Conservation (phyloP, 2,329 filamentous ascomycete species). For the Penicillium sp. region DNA sequence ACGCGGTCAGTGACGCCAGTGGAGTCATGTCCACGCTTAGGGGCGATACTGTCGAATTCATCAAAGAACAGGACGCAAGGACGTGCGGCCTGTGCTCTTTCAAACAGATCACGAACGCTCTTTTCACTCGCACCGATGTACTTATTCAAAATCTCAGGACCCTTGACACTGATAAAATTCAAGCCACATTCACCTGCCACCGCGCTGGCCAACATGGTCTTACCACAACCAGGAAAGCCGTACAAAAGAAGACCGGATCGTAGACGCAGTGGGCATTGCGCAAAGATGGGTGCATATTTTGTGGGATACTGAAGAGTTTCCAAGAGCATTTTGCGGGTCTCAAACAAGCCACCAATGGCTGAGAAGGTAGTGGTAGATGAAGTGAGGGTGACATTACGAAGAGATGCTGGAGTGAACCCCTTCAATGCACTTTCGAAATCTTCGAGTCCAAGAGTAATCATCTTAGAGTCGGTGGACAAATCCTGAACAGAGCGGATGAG, state of each 20-base stretch:
- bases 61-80: constrained; percentile 98
- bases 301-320: constrained; percentile 97
- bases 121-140: constrained; percentile 98
- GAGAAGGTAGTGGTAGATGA: constrained; percentile 90
- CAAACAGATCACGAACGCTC: constrained; percentile 91
- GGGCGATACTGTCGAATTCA: constrained; percentile 96
- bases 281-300: constrained; percentile 96
- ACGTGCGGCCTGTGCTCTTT: constrained; percentile 80
- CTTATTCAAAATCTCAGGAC: constrained; percentile 97
- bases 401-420: constrained; percentile 91
- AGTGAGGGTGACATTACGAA: constrained; percentile 91
- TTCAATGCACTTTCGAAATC: constrained; percentile 86
- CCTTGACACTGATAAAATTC: constrained; percentile 98
- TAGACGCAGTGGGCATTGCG: constrained; percentile 89
- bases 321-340: constrained; percentile 85
- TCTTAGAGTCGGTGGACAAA: constrained; percentile 50
- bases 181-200: constrained; percentile 97
- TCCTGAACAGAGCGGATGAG: constrained; percentile 77
- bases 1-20: constrained; percentile 98
- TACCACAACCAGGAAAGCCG: constrained; percentile 93
- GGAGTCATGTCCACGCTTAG: constrained; percentile 93
- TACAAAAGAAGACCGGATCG: constrained; percentile 92
- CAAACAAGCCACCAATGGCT: constrained; percentile 82
- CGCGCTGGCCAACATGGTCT: constrained; percentile 90
- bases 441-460: constrained; percentile 65